Evolutionary conservation across 192 early-diverging fungal species (phyloP), one percentile per base, ranked within the genome.

Genomic region (Mortierella antarctica): DNA sequence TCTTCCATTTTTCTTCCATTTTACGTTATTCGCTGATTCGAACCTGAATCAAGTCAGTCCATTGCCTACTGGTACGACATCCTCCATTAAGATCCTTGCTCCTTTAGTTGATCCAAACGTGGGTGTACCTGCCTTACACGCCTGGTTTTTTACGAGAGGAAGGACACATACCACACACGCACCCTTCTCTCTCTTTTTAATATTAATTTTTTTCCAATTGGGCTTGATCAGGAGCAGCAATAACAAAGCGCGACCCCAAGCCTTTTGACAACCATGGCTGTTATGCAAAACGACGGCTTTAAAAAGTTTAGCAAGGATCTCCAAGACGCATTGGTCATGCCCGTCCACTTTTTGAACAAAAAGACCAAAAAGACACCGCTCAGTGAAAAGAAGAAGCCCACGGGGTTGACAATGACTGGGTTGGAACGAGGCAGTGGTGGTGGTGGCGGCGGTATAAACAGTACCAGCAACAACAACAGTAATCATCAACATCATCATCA

Each of bases 341-440:
- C 77, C 12, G 70, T 72, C 44, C 71, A 80, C 65, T 80, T 68
- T 49, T 39, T 80, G 17, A 80, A 67, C 70, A 72, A 72, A 53
- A 80, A 80, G 20, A 57, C 68, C 51, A 66, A 71, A 48, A 57
- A 71, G 40, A 20, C 40, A 15, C 17, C 41, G 5, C 44, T 46
- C 1, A 65, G 31, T 42, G 62, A 65, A 0, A 61, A 75, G 53
- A 62, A 54, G 41, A 67, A 50, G 59, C 11, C 58, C 1, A 15
- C 66, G 15, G 67, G 56, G 2, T 47, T 73, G 13, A 65, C 71
- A 1, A 65, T 65, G 9, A 14, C 48, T 12, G 49, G 55, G n/a
- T 12, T 49, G 14, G 45, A 48, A 31, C 31, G 31, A 12, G 62
- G 21, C 9, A 21, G 57, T 23, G 4, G 20, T 57, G 7, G 31